Evolutionary conservation across 768 basidiomycete species (phyloP), one percentile per base, ranked within the genome.

Genomic region (Botryobasidium botryosum): DNA sequence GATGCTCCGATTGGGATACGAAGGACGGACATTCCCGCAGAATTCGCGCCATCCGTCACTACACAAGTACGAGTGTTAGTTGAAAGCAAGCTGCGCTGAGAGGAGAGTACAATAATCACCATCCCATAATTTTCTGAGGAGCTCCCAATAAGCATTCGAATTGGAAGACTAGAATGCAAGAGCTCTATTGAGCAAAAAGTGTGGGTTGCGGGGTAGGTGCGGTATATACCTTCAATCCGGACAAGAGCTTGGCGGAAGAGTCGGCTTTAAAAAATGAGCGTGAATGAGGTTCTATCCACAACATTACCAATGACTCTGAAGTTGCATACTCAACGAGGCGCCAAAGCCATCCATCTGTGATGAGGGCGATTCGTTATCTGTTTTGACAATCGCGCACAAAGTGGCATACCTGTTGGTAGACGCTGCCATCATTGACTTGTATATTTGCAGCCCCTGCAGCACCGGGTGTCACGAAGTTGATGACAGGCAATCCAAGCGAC

Each of bases 1-100:
- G 77, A 70, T 4, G 81, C 76, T 10, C 81, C 81, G 12, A 84
- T 65, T 0, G 80, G 71, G 31, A 83, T 64, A 7, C 81, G 71
- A 40, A 84, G 59, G 52, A 77, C 79, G 35, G 72, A 74, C 42
- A 84, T 60, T 1, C 79, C 81, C 23, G 81, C 79, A 5, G 71
- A 66, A 45, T 72, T 64, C 8, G 69, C 68, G 0, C 67, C 74
- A 55, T 83, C 68, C 13, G 74, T 69, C 68, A 40, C n/a, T n/a
- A n/a, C n/a, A 3, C 15, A 17, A 13, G 46, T 10, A 26, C 13
- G 23, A 4, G 50, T 18, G 24, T 39, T 26, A 47, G 8, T 31
- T 6, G 21, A 18, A 40, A 10, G 23, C 41, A n/a, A 49, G 40
- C 18, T 20, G 27, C 15, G 3, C 15, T 18, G 36, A 21, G 26